Conservation (phyloP, 176 grass and related monocot species). For the Triticum monococcum region DNA sequence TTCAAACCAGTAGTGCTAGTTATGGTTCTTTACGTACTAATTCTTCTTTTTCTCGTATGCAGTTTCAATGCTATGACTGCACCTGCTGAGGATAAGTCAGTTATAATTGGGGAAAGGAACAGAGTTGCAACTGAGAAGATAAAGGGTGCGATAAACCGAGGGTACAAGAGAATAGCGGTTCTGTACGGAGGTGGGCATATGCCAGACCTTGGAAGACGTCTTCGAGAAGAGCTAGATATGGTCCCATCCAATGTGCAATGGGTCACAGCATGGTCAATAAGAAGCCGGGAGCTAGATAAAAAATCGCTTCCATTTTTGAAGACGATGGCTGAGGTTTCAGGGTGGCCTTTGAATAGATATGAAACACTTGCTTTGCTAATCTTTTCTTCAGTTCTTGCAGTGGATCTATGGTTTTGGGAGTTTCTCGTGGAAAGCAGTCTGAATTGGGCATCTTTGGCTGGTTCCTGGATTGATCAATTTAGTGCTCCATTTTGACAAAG, state of each 20-base stretch:
- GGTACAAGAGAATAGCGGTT: constrained; percentile 76
- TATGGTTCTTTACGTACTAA: neutral
- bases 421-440: constrained; percentile 49
- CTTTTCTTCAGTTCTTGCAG: constrained; percentile 63
- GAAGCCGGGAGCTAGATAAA: constrained; percentile 50
- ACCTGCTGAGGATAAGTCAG: constrained; percentile 70
- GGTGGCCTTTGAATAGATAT: constrained; percentile 77
- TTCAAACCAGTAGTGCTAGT: neutral
- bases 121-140: constrained; percentile 72
- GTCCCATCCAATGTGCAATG: constrained; percentile 62
- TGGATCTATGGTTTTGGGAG: constrained; percentile 97
- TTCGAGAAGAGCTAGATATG: constrained; percentile 79
- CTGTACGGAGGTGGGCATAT: constrained; percentile 94
- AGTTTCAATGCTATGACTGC: constrained; percentile 54
- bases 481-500: constrained; percentile 36
- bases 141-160: constrained; percentile 58
- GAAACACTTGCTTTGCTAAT: constrained; percentile 77
- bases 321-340: constrained; percentile 54
- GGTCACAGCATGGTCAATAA: constrained; percentile 94
- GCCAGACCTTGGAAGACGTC: constrained; percentile 78
- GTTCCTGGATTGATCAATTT: constrained; percentile 50
- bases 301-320: constrained; percentile 68
- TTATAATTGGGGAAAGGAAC: constrained; percentile 97
- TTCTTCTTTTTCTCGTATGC: neutral
- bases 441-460: constrained; percentile 58